phyloP scores from a whole-genome alignment of 192 early-diverging fungal genomes.

The Gigaspora rosea region DNA sequence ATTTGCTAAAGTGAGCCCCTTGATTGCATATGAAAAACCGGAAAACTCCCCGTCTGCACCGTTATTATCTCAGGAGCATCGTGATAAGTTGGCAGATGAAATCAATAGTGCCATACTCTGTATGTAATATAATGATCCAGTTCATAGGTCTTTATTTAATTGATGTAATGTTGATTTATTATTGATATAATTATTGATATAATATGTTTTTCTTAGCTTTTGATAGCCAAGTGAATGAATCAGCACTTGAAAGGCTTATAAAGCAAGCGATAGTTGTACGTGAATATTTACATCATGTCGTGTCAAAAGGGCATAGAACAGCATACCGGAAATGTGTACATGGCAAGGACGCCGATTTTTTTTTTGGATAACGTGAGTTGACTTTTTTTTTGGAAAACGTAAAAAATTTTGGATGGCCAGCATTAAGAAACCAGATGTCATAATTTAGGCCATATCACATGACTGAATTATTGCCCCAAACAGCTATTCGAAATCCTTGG shows the following conservation, averaged over 20 bases:
- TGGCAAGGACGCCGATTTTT: no score
- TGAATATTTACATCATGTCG: constrained; percentile 46
- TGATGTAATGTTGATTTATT: not conserved
- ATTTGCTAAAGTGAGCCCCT: constrained; percentile 52
- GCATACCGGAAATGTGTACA: no score
- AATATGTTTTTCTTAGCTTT: constrained; percentile 37
- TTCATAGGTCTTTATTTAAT: constrained; percentile 7
- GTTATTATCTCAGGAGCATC: constrained; percentile 53
- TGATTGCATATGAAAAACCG: constrained; percentile 68
- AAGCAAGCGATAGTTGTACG: constrained; percentile 61
- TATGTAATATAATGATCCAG: constrained; percentile 31
- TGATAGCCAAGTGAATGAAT: constrained; percentile 46
- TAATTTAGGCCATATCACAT: no score
- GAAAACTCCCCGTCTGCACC: constrained; percentile 52
- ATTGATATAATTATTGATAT: not conserved
- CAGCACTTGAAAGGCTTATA: constrained; percentile 54
- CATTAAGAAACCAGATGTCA: no score
- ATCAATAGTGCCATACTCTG: constrained; percentile 68
- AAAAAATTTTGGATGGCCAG: no score
- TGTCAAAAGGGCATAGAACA: constrained; percentile 32
- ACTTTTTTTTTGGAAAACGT: no score
- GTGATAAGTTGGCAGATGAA: constrained; percentile 59
- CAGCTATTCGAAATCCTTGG: no score
- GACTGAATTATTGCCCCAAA: no score
- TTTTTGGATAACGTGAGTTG: no score